These are phyloP conservation scores for Phycomyces nitens DNA, from an alignment of 192 early-diverging fungal genomes.

Conservation along the genomic window DNA sequence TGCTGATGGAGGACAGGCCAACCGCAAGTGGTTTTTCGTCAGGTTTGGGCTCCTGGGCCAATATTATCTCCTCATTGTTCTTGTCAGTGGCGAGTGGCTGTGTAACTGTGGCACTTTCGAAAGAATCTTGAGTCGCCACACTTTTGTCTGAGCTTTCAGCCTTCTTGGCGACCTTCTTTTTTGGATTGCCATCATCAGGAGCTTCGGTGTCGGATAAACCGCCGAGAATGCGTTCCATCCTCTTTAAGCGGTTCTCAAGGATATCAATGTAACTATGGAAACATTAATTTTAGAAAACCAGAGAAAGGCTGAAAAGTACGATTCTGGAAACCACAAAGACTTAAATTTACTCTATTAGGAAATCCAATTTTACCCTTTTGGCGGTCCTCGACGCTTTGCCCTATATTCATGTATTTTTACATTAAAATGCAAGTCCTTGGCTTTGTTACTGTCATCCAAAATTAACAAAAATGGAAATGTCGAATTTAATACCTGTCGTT, in stretches of 20 bases:
- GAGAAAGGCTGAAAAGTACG: background rate
- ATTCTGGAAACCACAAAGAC: background rate
- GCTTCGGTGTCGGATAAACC: slow-evolving; percentile 6
- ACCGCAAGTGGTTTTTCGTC: background rate
- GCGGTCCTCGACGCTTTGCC: slow-evolving; percentile 37
- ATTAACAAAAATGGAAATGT: background rate
- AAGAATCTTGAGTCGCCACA: too few species aligned
- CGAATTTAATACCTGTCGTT: slow-evolving; percentile 28
- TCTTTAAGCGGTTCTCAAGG: slow-evolving; percentile 32
- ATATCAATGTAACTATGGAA: slow-evolving; percentile 35
- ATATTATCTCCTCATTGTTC: background rate
- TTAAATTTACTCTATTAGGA: background rate
- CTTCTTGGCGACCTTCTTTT: background rate
- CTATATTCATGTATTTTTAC: slow-evolving; percentile 9
- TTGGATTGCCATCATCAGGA: background rate
- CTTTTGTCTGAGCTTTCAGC: background rate
- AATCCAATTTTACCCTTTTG: slow-evolving; percentile 27
- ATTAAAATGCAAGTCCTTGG: background rate
- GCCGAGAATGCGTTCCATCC: slow-evolving; percentile 31
- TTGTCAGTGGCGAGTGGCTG: background rate
- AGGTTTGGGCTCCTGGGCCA: background rate
- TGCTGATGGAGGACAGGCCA: background rate
- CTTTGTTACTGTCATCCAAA: background rate
- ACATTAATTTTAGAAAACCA: background rate
- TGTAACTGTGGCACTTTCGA: slow-evolving; percentile 3